Conservation (phyloP, 2,329 filamentous ascomycete species). For the Fusarium sp. region DNA sequence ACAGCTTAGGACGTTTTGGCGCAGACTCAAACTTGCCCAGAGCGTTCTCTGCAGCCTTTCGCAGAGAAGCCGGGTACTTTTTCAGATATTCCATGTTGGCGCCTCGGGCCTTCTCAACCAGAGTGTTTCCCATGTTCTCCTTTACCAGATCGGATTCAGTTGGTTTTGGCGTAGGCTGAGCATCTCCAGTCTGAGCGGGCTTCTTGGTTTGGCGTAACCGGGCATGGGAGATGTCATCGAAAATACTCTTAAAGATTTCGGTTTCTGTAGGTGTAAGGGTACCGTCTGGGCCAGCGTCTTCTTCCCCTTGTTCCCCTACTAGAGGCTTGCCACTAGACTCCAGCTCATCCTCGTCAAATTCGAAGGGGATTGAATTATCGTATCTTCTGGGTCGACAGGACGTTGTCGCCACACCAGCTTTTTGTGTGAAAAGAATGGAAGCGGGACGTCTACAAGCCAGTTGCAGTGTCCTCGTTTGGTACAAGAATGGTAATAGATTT, state of each 20-base stretch:
- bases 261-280: constrained; percentile 71
- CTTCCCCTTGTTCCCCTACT: background rate
- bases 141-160: background rate
- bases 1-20: constrained; percentile 42
- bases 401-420: constrained; percentile 37
- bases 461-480: constrained; percentile 73
- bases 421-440: constrained; percentile 39
- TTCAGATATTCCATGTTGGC: constrained; percentile 51
- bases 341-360: constrained; percentile 59
- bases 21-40: constrained; percentile 54
- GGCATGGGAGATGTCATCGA: constrained; percentile 56
- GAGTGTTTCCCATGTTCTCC: constrained; percentile 43
- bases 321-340: constrained; percentile 8
- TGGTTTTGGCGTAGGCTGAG: constrained; percentile 4
- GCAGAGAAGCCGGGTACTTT: constrained; percentile 55
- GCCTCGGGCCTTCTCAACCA: constrained; percentile 50
- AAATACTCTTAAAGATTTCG: constrained; percentile 69
- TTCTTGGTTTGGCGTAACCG: constrained; percentile 49
- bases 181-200: constrained; percentile 15
- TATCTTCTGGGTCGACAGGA: constrained; percentile 18
- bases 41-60: constrained; percentile 54
- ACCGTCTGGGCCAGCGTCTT: constrained; percentile 44
- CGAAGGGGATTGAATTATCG: constrained; percentile 64
- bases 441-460: constrained; percentile 45
- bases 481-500: constrained; percentile 74